These are phyloP conservation scores for Kluyveromyces sp. DNA, from an alignment of 1,139 yeast genomes.

Conservation along the genomic window DNA sequence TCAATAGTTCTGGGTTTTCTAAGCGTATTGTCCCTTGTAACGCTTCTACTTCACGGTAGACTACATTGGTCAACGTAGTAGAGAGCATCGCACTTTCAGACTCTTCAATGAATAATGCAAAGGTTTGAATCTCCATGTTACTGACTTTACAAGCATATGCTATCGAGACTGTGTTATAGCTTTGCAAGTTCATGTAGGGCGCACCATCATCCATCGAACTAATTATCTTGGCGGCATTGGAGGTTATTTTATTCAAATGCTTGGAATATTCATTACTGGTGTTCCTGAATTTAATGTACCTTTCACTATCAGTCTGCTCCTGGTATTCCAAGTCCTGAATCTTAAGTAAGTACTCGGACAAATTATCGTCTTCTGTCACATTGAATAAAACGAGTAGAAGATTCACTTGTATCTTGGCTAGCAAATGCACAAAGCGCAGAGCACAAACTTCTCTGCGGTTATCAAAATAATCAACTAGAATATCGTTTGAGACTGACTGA, in stretches of 20 bases:
- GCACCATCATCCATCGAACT: conserved; percentile 39
- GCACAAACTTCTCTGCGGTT: conserved; percentile 26
- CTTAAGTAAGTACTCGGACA: conserved; percentile 17
- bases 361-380: conserved; percentile 8
- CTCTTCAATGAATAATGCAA: conserved; percentile 31
- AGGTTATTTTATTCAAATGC: conserved; percentile 11
- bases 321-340: conserved; percentile 18
- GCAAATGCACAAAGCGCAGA: conserved; percentile 19
- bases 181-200: conserved; percentile 35
- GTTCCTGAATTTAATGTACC: not conserved
- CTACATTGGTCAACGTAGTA: conserved; percentile 13
- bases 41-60: conserved; percentile 18
- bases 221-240: conserved; percentile 29
- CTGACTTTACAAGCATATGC: conserved; percentile 39
- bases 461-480: conserved; percentile 28
- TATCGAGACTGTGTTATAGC: conserved; percentile 37
- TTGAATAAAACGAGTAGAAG: conserved; percentile 14
- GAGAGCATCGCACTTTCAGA: conserved; percentile 10
- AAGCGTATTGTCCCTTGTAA: conserved; percentile 19
- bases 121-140: conserved; percentile 39
- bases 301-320: conserved; percentile 10
- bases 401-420: conserved; percentile 23
- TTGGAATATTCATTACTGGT: conserved; percentile 15
- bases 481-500: conserved; percentile 25
- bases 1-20: conserved; percentile 32